Percentiles rank a stretch among this genome's conserved stretches.
These are phyloP conservation scores for Chernovozyma sophiae-reginae DNA, from an alignment of 1,139 yeast genomes.

Conservation along the genomic window DNA sequence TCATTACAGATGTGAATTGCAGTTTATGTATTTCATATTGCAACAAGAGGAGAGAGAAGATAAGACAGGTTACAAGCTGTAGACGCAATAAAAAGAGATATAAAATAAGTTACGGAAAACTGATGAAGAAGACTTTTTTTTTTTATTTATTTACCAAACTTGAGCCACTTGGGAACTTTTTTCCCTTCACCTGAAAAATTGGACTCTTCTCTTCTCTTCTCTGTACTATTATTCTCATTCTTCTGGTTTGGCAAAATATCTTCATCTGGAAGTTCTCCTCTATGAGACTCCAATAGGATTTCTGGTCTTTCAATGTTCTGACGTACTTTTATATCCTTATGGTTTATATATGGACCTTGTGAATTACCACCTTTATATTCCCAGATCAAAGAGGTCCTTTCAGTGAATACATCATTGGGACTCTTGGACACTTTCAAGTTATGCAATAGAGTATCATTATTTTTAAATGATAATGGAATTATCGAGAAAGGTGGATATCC, in stretches of 20 bases:
- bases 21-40: too few relatives aligned
- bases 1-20: too few relatives aligned
- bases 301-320: constrained; percentile 37
- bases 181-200: constrained; percentile 7
- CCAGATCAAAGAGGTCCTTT: constrained; percentile 35
- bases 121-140: too few relatives aligned
- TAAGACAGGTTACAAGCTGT: too few relatives aligned
- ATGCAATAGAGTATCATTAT: constrained; percentile 28
- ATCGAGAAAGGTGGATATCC: constrained; percentile 44
- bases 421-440: constrained; percentile 31
- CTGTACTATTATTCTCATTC: neutral
- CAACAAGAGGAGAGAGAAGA: too few relatives aligned
- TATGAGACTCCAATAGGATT: constrained; percentile 29
- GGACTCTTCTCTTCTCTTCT: constrained; percentile 4
- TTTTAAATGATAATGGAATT: constrained; percentile 26
- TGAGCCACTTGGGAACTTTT: constrained; percentile 33
- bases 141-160: constrained; percentile 22
- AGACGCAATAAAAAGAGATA: too few relatives aligned
- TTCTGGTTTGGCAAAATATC: constrained; percentile 2
- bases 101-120: too few relatives aligned
- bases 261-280: constrained; percentile 24
- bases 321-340: constrained; percentile 14
- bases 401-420: constrained; percentile 10
- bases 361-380: constrained; percentile 15
- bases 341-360: constrained; percentile 23